A percentile compares a stretch with the other conserved stretches of the same genome.
phyloP scores from a whole-genome alignment of 306 rosid species.

The Castanea crenata region DNA sequence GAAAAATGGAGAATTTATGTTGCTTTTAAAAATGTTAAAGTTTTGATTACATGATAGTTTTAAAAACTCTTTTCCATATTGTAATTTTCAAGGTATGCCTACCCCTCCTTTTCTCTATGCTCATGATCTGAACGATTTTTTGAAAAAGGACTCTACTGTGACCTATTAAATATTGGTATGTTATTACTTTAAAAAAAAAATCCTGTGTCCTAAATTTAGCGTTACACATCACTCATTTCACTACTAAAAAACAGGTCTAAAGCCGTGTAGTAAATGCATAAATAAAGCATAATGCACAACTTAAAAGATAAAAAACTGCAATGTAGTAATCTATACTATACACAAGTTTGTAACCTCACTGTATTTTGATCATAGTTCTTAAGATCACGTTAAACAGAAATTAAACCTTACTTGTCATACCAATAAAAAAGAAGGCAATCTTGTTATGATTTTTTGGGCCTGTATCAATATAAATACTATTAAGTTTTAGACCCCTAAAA shows the following conservation, averaged over 20 bases:
- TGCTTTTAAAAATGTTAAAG: too few relatives aligned
- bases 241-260: not conserved
- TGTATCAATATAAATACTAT: not conserved
- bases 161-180: slow-evolving; percentile 75
- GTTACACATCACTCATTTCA: too few relatives aligned
- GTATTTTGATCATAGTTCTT: slow-evolving; percentile 6
- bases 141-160: slow-evolving; percentile 73
- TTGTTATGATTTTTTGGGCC: not conserved
- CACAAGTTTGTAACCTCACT: slow-evolving; percentile 3
- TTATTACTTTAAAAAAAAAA: too few relatives aligned
- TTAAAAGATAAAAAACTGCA: not conserved
- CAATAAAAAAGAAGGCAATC: too few relatives aligned
- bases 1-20: too few relatives aligned
- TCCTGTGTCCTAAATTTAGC: too few relatives aligned
- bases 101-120: slow-evolving; percentile 66
- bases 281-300: slow-evolving; percentile 1
- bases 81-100: slow-evolving; percentile 69
- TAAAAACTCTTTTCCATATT: not conserved
- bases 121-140: slow-evolving; percentile 53
- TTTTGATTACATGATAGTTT: not conserved
- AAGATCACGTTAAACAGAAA: slow-evolving; percentile 24
- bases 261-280: slow-evolving; percentile 31
- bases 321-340: slow-evolving; percentile 6
- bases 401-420: not conserved
- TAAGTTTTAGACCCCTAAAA: too few relatives aligned